Conservation (phyloP, 164 flowering plant species). For the Annona cherimola region DNA sequence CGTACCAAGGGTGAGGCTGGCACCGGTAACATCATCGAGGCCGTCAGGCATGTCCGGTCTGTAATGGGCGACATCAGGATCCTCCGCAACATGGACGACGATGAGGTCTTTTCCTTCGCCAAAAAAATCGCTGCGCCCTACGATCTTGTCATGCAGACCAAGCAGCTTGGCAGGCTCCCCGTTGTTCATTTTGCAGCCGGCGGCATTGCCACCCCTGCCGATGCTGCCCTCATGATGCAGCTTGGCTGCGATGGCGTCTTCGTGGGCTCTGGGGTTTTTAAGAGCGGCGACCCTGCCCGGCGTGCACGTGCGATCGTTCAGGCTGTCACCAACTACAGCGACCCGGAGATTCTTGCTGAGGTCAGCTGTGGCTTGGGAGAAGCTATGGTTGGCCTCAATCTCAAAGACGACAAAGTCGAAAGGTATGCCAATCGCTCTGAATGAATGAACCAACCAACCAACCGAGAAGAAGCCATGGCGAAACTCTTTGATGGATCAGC, state of each 20-base stretch:
- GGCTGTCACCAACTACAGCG: constrained; percentile 65
- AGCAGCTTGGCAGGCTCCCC: constrained; percentile 66
- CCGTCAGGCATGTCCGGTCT: constrained; percentile 51
- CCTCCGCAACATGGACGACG: constrained; percentile 63
- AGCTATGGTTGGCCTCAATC: constrained; percentile 34
- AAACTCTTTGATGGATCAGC: too few species aligned
- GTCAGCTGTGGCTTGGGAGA: constrained; percentile 38
- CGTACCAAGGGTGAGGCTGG: constrained; percentile 43
- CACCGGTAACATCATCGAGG: constrained; percentile 35
- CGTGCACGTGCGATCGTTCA: constrained; percentile 47
- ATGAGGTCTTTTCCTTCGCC: constrained; percentile 62
- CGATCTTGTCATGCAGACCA: constrained; percentile 58
- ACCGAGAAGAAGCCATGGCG: too few species aligned
- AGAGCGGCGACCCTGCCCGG: constrained; percentile 38
- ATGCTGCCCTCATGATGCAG: constrained; percentile 79
- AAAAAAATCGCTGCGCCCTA: constrained; percentile 61
- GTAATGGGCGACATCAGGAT: constrained; percentile 57
- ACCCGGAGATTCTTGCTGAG: constrained; percentile 49
- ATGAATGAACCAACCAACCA: too few species aligned
- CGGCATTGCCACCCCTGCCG: constrained; percentile 69
- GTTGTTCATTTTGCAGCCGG: constrained; percentile 72
- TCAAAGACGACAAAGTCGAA: constrained; percentile 28
- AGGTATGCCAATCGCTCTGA: too few species aligned
- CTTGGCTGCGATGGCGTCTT: constrained; percentile 77
- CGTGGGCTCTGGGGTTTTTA: constrained; percentile 45